Evolutionary conservation across 2,329 filamentous ascomycete genomes (phyloP).

Genomic region (Penicillium sclerotiorum): DNA sequence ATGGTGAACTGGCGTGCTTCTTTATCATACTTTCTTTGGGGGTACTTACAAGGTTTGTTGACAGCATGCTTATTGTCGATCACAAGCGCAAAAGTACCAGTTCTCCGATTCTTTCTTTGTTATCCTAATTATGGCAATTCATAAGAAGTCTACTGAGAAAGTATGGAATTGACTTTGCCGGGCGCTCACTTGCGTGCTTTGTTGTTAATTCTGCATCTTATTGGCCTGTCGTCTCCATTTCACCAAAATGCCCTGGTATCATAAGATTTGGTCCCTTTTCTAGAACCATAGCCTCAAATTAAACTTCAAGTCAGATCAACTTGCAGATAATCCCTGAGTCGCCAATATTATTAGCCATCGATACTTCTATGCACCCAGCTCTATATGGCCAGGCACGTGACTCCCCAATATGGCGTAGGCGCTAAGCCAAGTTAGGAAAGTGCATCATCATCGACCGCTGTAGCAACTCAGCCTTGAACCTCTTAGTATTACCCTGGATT

Average conservation of each 20-base stretch:
- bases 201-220: neutral
- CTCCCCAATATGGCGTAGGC: slow-evolving; percentile 15
- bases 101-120: neutral
- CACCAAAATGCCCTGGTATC: no score
- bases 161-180: neutral
- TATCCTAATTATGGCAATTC: neutral
- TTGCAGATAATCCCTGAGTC: neutral
- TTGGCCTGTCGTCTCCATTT: no score
- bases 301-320: neutral
- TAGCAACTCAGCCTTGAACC: slow-evolving; percentile 9
- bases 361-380: neutral
- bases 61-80: neutral
- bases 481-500: slow-evolving; percentile 8
- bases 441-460: slow-evolving; percentile 28
- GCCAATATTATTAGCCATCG: no score
- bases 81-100: neutral
- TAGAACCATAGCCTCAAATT: neutral
- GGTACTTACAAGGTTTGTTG: neutral
- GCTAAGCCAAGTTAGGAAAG: slow-evolving; percentile 29
- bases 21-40: neutral
- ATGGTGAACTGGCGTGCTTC: neutral
- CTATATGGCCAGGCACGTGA: slow-evolving; percentile 25
- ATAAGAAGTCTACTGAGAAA: no score
- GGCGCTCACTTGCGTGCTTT: neutral
- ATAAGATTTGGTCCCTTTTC: no score